Conservation (phyloP, 352 stramenopile genomes). For the Phytophthora tentaculata region DNA sequence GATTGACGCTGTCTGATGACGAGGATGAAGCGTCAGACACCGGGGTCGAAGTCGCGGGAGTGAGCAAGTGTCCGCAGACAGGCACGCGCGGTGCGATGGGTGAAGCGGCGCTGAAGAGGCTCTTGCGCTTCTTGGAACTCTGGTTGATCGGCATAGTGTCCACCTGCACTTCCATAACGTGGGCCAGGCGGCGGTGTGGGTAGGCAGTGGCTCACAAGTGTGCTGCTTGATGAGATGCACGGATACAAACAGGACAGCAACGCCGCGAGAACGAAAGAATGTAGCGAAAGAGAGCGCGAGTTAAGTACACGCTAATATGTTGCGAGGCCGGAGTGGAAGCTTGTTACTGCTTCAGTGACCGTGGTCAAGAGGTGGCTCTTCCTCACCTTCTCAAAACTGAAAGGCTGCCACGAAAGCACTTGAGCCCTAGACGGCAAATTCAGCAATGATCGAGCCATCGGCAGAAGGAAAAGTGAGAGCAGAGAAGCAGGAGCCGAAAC, state of each 20-base stretch:
- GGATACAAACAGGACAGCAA: conserved; percentile 28
- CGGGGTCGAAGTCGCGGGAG: conserved; percentile 11
- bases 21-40: conserved; percentile 15
- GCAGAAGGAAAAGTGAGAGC: conserved; percentile 44
- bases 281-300: background rate
- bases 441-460: conserved; percentile 56
- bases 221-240: conserved; percentile 13
- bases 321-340: background rate
- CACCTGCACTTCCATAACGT: conserved; percentile 44
- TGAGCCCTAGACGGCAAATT: conserved; percentile 63
- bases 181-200: conserved; percentile 4
- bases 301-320: conserved; percentile 4
- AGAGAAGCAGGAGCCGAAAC: conserved; percentile 32
- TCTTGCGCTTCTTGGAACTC: conserved; percentile 78
- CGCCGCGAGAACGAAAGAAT: conserved; percentile 7
- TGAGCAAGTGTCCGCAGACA: conserved; percentile 21
- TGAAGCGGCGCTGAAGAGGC: conserved; percentile 33
- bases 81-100: conserved; percentile 36
- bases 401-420: conserved; percentile 36
- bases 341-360: background rate
- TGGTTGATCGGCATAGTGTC: conserved; percentile 63
- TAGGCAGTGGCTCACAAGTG: conserved; percentile 10
- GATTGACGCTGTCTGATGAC: conserved; percentile 49
- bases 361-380: conserved; percentile 22
- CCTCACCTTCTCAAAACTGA: conserved; percentile 14